A percentile compares a stretch with the other conserved stretches of the same genome.
Conservation (phyloP, 208 protist genomes). For the Crithidia fasciculata region DNA sequence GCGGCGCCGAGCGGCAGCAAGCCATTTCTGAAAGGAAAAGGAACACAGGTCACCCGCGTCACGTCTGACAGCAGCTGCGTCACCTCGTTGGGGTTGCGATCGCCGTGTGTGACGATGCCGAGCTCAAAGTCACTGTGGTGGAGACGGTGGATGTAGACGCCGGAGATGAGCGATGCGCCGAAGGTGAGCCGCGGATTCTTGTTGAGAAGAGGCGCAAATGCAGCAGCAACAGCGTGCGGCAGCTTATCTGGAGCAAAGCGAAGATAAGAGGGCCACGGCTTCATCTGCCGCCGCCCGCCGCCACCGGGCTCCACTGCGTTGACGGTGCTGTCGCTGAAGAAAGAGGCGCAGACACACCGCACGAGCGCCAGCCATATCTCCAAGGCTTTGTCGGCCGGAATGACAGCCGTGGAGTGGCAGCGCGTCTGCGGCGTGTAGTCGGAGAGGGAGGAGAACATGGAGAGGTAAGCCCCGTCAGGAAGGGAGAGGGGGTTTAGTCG, state of each 20-base stretch:
- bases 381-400: slow-evolving; percentile 22
- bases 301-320: not conserved
- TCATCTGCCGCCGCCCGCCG: too few species aligned
- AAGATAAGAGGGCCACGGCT: too few species aligned
- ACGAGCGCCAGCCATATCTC: slow-evolving; percentile 35
- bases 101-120: slow-evolving; percentile 51
- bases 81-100: slow-evolving; percentile 13
- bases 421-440: slow-evolving; percentile 47
- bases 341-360: slow-evolving; percentile 20
- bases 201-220: too few species aligned
- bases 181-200: not conserved
- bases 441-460: slow-evolving; percentile 45
- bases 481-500: slow-evolving; percentile 17
- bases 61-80: slow-evolving; percentile 31
- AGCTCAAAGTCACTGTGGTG: slow-evolving; percentile 31
- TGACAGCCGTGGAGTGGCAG: slow-evolving; percentile 39
- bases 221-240: too few species aligned
- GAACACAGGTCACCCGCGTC: slow-evolving; percentile 1
- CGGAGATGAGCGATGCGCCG: slow-evolving; percentile 1
- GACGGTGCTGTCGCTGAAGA: slow-evolving; percentile 7
- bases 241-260: too few species aligned
- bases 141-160: slow-evolving; percentile 50
- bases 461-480: slow-evolving; percentile 36
- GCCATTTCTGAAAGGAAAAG: slow-evolving; percentile 14
- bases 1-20: slow-evolving; percentile 53